These are phyloP conservation scores for Cryphonectria japonica DNA, from an alignment of 2,329 filamentous ascomycete species.

Conservation along the genomic window DNA sequence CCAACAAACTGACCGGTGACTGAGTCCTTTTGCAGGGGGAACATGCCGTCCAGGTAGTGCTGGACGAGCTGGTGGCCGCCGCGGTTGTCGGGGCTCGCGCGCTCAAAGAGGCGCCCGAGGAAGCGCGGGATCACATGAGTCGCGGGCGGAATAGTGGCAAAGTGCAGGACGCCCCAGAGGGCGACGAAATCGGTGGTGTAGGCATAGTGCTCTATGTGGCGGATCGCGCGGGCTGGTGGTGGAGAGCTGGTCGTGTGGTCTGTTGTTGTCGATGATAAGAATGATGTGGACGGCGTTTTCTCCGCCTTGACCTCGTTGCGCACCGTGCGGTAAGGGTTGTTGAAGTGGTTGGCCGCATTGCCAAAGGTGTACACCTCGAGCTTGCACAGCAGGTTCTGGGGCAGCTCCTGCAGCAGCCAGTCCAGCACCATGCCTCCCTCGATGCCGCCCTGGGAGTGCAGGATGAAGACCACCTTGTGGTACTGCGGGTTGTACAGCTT, in stretches of 20 bases:
- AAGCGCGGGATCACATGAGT: conserved; percentile 59
- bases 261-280: background rate
- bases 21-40: conserved; percentile 52
- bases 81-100: conserved; percentile 44
- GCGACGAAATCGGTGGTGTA: conserved; percentile 76
- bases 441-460: conserved; percentile 79
- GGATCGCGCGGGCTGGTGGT: conserved; percentile 57
- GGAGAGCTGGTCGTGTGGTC: conserved; percentile 33
- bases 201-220: conserved; percentile 80
- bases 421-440: conserved; percentile 74
- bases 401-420: conserved; percentile 74
- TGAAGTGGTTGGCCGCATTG: conserved; percentile 79
- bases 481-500: conserved; percentile 64
- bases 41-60: conserved; percentile 66
- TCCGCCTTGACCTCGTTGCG: conserved; percentile 46
- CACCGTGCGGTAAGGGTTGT: conserved; percentile 67
- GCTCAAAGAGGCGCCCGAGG: conserved; percentile 63
- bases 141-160: conserved; percentile 51
- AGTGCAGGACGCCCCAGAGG: conserved; percentile 74
- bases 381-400: conserved; percentile 66
- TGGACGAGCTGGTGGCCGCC: conserved; percentile 64
- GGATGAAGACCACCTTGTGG: conserved; percentile 72
- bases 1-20: conserved; percentile 47
- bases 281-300: no score
- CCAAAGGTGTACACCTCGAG: conserved; percentile 81